These are phyloP conservation scores for Polysphondylium violaceum DNA, from an alignment of 78 protist genomes.

Conservation along the genomic window DNA sequence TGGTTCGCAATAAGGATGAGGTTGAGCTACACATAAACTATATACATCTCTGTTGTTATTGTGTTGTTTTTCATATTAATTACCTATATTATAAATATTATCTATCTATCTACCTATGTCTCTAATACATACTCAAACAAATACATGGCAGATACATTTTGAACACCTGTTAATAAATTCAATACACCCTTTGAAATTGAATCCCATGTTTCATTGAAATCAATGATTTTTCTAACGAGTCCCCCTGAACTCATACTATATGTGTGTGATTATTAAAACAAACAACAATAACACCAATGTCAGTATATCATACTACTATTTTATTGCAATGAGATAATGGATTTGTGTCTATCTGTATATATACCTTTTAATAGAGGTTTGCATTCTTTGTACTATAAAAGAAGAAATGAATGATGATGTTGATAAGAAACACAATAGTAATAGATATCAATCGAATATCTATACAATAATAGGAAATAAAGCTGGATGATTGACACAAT, in stretches of 20 bases:
- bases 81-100: background rate
- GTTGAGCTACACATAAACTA: slow-evolving; percentile 59
- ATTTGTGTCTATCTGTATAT: background rate
- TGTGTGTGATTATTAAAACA: no score
- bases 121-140: slow-evolving; percentile 45
- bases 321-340: background rate
- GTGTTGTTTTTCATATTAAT: background rate
- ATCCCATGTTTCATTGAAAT: slow-evolving; percentile 45
- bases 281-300: no score
- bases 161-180: slow-evolving; percentile 8
- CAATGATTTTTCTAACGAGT: slow-evolving; percentile 30
- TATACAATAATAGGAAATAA: no score
- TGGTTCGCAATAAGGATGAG: slow-evolving; percentile 72
- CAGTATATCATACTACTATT: no score
- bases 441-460: no score
- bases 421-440: no score
- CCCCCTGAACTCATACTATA: no score
- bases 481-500: no score
- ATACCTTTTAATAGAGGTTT: background rate
- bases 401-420: no score
- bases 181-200: slow-evolving; percentile 17
- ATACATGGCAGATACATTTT: slow-evolving; percentile 2
- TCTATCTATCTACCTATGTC: background rate
- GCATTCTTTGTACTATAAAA: no score
- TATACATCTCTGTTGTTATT: slow-evolving; percentile 45